Evolutionary conservation across 805 yeast genomes (phyloP).

Genomic region (Saturnispora galanensis): DNA sequence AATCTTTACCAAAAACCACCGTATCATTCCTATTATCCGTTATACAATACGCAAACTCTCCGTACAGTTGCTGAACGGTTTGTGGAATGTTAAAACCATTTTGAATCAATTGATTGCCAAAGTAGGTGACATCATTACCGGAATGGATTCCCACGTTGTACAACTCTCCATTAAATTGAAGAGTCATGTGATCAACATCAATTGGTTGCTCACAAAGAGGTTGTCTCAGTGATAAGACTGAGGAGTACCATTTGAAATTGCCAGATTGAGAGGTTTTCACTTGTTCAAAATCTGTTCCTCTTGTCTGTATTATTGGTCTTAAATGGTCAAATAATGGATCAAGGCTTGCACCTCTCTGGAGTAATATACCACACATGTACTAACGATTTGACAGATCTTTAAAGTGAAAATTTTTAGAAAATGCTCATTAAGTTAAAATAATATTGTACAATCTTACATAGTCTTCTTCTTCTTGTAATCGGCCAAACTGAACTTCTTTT

Average conservation of each 20-base stretch:
- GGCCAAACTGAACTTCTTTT: constrained; percentile 62
- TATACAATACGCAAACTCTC: constrained; percentile 73
- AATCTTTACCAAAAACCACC: constrained; percentile 76
- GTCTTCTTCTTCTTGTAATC: constrained; percentile 50
- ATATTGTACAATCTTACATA: not conserved
- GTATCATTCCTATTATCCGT: constrained; percentile 31
- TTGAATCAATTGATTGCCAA: constrained; percentile 25
- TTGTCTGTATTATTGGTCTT: constrained; percentile 36
- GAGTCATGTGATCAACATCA: constrained; percentile 14
- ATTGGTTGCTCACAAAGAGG: constrained; percentile 78
- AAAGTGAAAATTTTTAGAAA: not conserved
- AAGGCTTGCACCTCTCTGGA: constrained; percentile 18
- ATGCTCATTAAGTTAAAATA: not conserved
- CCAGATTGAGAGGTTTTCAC: constrained; percentile 14
- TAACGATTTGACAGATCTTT: too few relatives aligned
- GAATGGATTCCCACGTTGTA: constrained; percentile 47
- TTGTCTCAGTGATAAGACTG: constrained; percentile 69
- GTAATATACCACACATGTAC: constrained; percentile 49
- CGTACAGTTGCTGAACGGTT: constrained; percentile 42
- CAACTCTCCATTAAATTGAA: constrained; percentile 90
- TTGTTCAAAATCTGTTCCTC: constrained; percentile 56
- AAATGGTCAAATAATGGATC: constrained; percentile 25
- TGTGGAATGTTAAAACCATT: constrained; percentile 28
- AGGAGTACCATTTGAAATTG: constrained; percentile 38
- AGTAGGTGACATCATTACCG: constrained; percentile 55